A percentile compares a stretch with the other conserved stretches of the same genome.
These are phyloP conservation scores for Flaveria sonorensis DNA, from an alignment of 129 eudicot species.

Conservation along the genomic window DNA sequence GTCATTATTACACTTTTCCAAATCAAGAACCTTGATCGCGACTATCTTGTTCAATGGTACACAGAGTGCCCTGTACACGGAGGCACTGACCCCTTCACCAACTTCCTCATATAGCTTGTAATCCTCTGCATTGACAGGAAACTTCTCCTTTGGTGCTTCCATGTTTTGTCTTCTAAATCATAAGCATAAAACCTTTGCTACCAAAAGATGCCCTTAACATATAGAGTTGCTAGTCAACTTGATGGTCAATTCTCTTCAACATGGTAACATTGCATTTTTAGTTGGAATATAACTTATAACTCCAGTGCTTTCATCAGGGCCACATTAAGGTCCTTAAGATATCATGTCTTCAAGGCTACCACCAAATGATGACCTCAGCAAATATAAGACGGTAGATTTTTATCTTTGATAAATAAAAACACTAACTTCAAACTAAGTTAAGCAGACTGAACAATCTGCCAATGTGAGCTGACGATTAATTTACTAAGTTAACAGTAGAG, in stretches of 20 bases:
- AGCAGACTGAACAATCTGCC: neutral
- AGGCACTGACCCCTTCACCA: conserved; percentile 97
- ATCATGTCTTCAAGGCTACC: conserved; percentile 12
- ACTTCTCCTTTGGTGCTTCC: conserved; percentile 59
- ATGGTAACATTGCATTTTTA: conserved; percentile 42
- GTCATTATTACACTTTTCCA: conserved; percentile 92
- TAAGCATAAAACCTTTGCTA: conserved; percentile 31
- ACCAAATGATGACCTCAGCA: conserved; percentile 15
- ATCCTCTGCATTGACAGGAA: conserved; percentile 66
- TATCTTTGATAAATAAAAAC: neutral
- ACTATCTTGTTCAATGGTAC: conserved; percentile 75
- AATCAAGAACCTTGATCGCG: conserved; percentile 96
- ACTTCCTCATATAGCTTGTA: conserved; percentile 82
- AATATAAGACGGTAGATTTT: neutral
- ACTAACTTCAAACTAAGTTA: conserved; percentile 16
- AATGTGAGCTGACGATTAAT: conserved; percentile 8
- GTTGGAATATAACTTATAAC: conserved; percentile 21
- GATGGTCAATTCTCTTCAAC: conserved; percentile 33
- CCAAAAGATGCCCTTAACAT: conserved; percentile 32
- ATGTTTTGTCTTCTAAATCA: conserved; percentile 45
- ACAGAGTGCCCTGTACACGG: conserved; percentile 85
- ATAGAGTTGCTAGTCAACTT: conserved; percentile 21
- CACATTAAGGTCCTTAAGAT: conserved; percentile 7
- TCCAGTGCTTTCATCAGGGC: conserved; percentile 13
- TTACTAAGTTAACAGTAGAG: neutral